Percentiles rank a stretch among this genome's conserved stretches.
These are phyloP conservation scores for Begonia masoniana DNA, from an alignment of 306 rosid genomes.

Conservation along the genomic window DNA sequence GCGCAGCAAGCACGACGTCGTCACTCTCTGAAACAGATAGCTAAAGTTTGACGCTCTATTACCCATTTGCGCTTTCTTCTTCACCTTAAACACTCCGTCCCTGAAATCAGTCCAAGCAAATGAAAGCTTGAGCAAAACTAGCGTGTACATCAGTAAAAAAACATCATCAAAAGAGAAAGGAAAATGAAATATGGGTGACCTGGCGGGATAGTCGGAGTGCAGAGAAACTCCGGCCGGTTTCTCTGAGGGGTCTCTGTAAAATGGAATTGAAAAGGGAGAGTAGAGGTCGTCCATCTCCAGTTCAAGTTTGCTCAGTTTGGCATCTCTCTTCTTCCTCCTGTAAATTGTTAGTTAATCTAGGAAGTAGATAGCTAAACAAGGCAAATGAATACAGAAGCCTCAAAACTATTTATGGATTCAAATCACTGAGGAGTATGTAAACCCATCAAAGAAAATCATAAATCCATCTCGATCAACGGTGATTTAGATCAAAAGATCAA, in stretches of 20 bases:
- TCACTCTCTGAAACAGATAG: slow-evolving; percentile 85
- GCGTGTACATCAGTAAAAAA: too few relatives aligned
- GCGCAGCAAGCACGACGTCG: slow-evolving; percentile 78
- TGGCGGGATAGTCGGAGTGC: slow-evolving; percentile 8
- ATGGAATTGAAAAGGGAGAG: slow-evolving; percentile 9
- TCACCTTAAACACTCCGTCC: slow-evolving; percentile 10
- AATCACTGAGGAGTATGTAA: too few relatives aligned
- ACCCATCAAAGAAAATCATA: too few relatives aligned
- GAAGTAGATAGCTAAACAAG: too few relatives aligned
- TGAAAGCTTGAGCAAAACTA: background rate
- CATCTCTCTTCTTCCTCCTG: slow-evolving; percentile 9
- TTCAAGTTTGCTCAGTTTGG: background rate
- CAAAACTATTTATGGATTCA: too few relatives aligned
- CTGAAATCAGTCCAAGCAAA: slow-evolving; percentile 3
- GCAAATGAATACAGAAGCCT: too few relatives aligned
- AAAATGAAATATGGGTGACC: background rate
- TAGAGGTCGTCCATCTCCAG: slow-evolving; percentile 10
- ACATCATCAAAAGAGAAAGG: too few relatives aligned
- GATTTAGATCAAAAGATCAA: too few relatives aligned
- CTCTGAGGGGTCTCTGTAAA: slow-evolving; percentile 5
- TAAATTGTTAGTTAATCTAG: too few relatives aligned
- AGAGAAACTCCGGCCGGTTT: slow-evolving; percentile 8
- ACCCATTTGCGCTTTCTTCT: slow-evolving; percentile 41
- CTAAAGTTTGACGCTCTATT: slow-evolving; percentile 72
- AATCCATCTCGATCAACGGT: too few relatives aligned